Percentiles rank a stretch among this genome's conserved stretches.
These are phyloP conservation scores for Colletotrichum endophyticum DNA, from an alignment of 2,329 filamentous ascomycete species.

Conservation along the genomic window DNA sequence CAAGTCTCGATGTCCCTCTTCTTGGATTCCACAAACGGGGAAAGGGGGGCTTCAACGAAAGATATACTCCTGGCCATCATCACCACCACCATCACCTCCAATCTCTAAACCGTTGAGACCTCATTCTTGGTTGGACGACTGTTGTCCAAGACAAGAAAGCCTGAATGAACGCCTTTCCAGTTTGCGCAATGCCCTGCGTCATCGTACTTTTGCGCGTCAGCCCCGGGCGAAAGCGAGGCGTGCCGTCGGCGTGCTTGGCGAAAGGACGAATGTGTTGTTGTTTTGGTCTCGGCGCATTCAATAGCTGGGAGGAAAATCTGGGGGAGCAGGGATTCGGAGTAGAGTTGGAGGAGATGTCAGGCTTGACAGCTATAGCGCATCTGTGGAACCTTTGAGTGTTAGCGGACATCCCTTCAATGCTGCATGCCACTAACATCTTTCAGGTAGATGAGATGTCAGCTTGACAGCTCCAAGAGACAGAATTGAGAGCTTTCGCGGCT, in stretches of 20 bases:
- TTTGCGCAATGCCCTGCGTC: constrained; percentile 5
- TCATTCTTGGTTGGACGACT: background rate
- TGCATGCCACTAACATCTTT: background rate
- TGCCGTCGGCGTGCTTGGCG: constrained; percentile 9
- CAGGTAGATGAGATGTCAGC: background rate
- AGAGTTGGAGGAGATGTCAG: background rate
- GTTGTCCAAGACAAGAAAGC: background rate
- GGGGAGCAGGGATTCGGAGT: background rate
- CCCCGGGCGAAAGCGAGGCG: constrained; percentile 14
- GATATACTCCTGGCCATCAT: background rate
- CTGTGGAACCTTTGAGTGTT: background rate
- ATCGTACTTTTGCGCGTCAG: constrained; percentile 10
- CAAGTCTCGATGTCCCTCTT: background rate
- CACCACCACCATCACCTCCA: background rate
- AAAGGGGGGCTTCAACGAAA: background rate
- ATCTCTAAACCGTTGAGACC: background rate
- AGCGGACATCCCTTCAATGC: no score
- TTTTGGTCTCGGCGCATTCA: background rate
- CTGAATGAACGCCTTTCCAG: background rate
- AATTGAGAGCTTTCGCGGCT: background rate
- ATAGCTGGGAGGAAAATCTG: background rate
- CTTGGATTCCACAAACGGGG: rapidly evolving
- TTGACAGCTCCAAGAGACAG: background rate
- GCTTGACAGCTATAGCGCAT: background rate
- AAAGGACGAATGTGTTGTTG: background rate